Base-by-base conservation (phyloP, 2,329 filamentous ascomycete genomes). In the Trichoderma breve region DNA sequence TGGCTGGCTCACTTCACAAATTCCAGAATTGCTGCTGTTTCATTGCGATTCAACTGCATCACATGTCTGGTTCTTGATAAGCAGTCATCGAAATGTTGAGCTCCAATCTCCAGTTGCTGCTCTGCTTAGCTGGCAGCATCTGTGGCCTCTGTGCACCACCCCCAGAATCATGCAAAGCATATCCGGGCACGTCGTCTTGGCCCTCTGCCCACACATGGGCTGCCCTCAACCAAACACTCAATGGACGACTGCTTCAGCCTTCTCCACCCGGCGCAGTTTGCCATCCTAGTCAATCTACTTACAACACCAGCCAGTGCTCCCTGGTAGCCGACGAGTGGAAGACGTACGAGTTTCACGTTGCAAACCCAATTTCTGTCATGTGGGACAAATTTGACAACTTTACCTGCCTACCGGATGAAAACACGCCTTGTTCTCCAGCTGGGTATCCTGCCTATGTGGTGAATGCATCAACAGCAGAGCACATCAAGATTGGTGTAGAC, bases 371-470 rank as follows among this genome's bases (percentile, higher is more conserved):
- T 8, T 81, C 80, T 0, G 73, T 81, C 2, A 79, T 80, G 71
- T 77, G 74, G 71, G 77, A 86, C 70, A 83, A 85, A 64, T 87
- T 80, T 76, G 82, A 82, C 72, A 86, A 88, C 75, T 85, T 85
- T 77, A 83, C 85, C 14, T 88, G 86, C 76, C 79, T 87, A 53
- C 86, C 86, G 2, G 74, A 82, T 70, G 73, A 79, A 0, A 73
- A 74, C 6, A 67, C 75, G 55, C 79, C 83, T 0, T 88, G 81
- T 57, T 78, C 75, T 14, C 69, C 36, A 6, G 62, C 70, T 6
- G 81, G 81, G 3, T 82, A 82, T 70, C 78, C 80, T n/a, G 74
- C 81, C 1, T 82, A 78, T 68, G 80, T 82, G 11, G 74, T 83
- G 0, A 80, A 82, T 47, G 81, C 78, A 2, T 82, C 79, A 0